Conservation (phyloP, 176 grass and related monocot species). For the Hyparrhenia diplandra region DNA sequence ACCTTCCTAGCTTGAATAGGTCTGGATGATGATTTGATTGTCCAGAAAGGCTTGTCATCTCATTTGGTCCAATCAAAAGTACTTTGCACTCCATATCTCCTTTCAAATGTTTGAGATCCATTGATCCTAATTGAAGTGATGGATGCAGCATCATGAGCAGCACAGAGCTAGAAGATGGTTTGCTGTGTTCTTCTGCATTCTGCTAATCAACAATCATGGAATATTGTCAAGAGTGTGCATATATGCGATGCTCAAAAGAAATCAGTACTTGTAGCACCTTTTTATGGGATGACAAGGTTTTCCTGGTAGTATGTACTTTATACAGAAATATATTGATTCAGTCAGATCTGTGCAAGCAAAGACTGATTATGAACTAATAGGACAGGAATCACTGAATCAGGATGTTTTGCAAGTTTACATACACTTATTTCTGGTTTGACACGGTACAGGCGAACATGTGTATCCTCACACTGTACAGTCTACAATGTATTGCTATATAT, state of each 20-base stretch:
- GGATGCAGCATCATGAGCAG: background rate
- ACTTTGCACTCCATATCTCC: slow-evolving; percentile 9
- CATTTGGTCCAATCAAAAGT: slow-evolving; percentile 20
- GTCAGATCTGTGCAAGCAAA: slow-evolving; percentile 2
- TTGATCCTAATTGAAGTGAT: background rate
- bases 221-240: background rate
- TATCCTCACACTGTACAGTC: too few relatives aligned
- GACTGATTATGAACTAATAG: background rate
- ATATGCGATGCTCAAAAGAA: slow-evolving; percentile 17
- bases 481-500: too few relatives aligned
- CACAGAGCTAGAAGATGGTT: background rate
- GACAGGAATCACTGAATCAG: background rate
- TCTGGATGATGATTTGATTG: too few relatives aligned
- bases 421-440: too few relatives aligned
- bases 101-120: background rate
- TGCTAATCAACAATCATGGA: background rate
- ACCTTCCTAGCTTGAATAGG: too few relatives aligned
- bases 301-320: slow-evolving; percentile 13
- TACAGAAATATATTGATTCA: slow-evolving; percentile 9
- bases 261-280: slow-evolving; percentile 12
- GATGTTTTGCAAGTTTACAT: background rate
- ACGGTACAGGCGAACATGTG: too few relatives aligned
- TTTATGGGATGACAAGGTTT: background rate
- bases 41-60: too few relatives aligned
- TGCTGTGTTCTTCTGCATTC: background rate